Evolutionary conservation across 2,329 filamentous ascomycete species (phyloP).

Genomic region (Tricladium varicosporioides): DNA sequence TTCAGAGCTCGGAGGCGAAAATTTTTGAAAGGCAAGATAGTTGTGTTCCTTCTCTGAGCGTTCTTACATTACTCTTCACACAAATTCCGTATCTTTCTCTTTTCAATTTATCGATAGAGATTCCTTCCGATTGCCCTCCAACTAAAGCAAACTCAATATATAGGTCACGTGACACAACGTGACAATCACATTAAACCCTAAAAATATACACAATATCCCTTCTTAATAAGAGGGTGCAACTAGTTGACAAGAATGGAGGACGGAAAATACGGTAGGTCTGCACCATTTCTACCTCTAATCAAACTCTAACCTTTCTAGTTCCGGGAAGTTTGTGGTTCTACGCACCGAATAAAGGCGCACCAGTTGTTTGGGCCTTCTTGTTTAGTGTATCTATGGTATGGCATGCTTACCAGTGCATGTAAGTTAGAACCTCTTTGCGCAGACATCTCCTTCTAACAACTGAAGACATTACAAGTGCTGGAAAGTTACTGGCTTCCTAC

Average conservation of each 20-base stretch:
- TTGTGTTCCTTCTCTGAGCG: too few relatives aligned
- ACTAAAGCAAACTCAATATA: too few relatives aligned
- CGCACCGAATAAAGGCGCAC: slow-evolving; percentile 52
- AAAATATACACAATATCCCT: too few relatives aligned
- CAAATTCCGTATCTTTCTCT: too few relatives aligned
- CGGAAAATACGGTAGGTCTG: slow-evolving; percentile 24
- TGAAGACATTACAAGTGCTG: slow-evolving; percentile 55
- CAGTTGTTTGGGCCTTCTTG: slow-evolving; percentile 50
- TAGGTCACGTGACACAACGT: too few relatives aligned
- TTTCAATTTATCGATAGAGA: too few relatives aligned
- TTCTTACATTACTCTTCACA: too few relatives aligned
- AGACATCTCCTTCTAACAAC: neutral
- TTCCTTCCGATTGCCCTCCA: too few relatives aligned
- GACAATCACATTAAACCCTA: too few relatives aligned
- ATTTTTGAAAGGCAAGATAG: too few relatives aligned
- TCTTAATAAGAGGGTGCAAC: too few relatives aligned
- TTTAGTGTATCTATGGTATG: slow-evolving; percentile 45
- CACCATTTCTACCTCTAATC: neutral
- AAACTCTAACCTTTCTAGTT: slow-evolving; percentile 17
- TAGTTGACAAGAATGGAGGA: slow-evolving; percentile 19
- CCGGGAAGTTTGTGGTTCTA: slow-evolving; percentile 45
- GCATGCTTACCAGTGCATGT: slow-evolving; percentile 57
- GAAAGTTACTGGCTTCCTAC: slow-evolving; percentile 52
- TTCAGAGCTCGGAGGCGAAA: too few relatives aligned
- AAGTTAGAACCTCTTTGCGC: slow-evolving; percentile 30